These are phyloP conservation scores for Onygena corvina DNA, from an alignment of 2,329 filamentous ascomycete species.

Conservation along the genomic window DNA sequence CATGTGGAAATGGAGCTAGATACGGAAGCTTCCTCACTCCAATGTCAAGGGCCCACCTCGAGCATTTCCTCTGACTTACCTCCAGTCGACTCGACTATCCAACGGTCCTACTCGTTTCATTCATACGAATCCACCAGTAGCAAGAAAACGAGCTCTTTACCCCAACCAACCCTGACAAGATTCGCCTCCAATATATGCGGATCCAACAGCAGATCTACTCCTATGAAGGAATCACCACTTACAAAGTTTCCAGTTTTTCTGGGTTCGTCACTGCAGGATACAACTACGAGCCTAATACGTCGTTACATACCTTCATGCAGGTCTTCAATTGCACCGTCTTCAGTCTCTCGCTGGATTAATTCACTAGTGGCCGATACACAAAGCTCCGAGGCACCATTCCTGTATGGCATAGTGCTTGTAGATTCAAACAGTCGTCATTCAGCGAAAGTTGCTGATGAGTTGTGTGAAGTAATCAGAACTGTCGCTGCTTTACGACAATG, in stretches of 20 bases:
- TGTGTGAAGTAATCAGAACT: slow-evolving; percentile 20
- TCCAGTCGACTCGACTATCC: not conserved
- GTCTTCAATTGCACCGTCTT: not conserved
- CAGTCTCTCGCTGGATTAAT: not conserved
- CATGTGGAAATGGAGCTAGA: not conserved
- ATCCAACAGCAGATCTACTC: not conserved
- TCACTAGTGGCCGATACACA: not conserved
- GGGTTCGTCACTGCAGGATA: not conserved
- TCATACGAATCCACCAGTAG: not conserved
- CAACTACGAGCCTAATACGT: not conserved
- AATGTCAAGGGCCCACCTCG: not conserved
- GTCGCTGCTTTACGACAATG: slow-evolving; percentile 14
- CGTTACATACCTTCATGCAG: slow-evolving; percentile 6
- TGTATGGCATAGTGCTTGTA: slow-evolving; percentile 22
- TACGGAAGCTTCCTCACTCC: not conserved
- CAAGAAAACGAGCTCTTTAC: not conserved
- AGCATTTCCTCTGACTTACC: not conserved
- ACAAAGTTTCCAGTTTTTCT: slow-evolving; percentile 4
- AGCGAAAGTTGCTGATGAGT: slow-evolving; percentile 9
- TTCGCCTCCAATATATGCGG: not conserved
- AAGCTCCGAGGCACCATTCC: not conserved
- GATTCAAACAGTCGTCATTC: slow-evolving; percentile 12
- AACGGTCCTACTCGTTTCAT: not conserved
- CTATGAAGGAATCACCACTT: not conserved
- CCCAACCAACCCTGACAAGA: not conserved